Base-by-base conservation (phyloP, 768 basidiomycete species). In the Leccinum longicurvipes region DNA sequence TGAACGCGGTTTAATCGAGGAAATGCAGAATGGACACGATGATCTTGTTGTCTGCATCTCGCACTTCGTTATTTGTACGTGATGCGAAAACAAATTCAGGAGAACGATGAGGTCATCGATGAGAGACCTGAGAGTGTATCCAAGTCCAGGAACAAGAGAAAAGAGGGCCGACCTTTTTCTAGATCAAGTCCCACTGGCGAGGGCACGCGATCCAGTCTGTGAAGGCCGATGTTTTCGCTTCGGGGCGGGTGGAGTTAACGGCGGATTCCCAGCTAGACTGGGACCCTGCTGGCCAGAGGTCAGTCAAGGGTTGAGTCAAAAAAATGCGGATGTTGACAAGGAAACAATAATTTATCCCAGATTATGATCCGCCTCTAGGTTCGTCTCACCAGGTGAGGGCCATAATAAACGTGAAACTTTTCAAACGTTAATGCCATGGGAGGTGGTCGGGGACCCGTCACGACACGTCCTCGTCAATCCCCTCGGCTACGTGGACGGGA, bases 31-130 rank as follows among this genome's bases (percentile, higher is more conserved):
- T 50, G 55, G 62, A 59, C 55, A 53, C 45, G 60, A 6, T 12
- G 12, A 58, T 51, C 46, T 49, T 32, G 49, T 44, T 27, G 46
- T 25, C 21, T 23, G 45, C 19, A 23, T 46, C 34, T 58, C 28
- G 54, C 31, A 29, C 53, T 39, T 52, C 15, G 68, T 56, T 55
- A 65, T 63, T 55, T 57, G 63, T 69, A 69, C 67, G 67, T 70
- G 60, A 69, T 67, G 28, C 10, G n/a, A 31, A 39, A 27, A 36
- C 44, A 67, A 67, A 65, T 65, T 61, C 60, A 67, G 65, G 62
- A 62, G 64, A 55, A 52, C 4, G 19, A 54, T 63, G 67, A 61
- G 61, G 67, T 66, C 61, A 68, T 29, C 41, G 44, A 45, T 25
- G 34, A 31, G 24, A 45, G 8, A 56, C 47, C 39, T 51, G 54